Percentiles rank a stretch among this genome's conserved stretches.
These are phyloP conservation scores for Metahyphopichia silvanorum DNA, from an alignment of 805 yeast genomes.

Conservation along the genomic window DNA sequence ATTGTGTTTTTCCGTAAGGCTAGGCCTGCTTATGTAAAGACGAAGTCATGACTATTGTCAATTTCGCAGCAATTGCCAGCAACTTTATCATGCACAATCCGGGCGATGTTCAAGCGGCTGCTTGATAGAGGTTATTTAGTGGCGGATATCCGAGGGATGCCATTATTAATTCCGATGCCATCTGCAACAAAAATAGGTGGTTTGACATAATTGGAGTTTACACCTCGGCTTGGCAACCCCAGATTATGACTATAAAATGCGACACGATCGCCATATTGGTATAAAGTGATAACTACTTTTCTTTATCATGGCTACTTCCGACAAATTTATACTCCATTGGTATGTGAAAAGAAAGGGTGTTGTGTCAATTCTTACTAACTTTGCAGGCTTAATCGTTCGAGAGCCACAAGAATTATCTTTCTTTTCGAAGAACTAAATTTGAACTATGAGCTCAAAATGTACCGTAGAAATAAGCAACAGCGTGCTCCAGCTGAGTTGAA, in stretches of 20 bases:
- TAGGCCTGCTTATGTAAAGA: too few relatives aligned
- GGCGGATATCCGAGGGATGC: too few relatives aligned
- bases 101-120: too few relatives aligned
- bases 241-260: not conserved
- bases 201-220: too few relatives aligned
- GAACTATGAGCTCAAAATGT: constrained; percentile 29
- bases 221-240: too few relatives aligned
- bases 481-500: constrained; percentile 33
- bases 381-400: constrained; percentile 27
- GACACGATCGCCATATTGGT: not conserved
- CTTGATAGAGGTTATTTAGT: too few relatives aligned
- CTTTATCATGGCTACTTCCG: constrained; percentile 3
- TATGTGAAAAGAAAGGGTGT: constrained; percentile 8
- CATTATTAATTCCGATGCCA: too few relatives aligned
- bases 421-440: constrained; percentile 33
- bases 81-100: too few relatives aligned
- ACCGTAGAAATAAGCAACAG: constrained; percentile 18
- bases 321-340: constrained; percentile 21
- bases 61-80: too few relatives aligned
- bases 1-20: too few relatives aligned
- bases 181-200: too few relatives aligned
- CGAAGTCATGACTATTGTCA: too few relatives aligned
- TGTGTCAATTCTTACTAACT: not conserved
- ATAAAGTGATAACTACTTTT: not conserved
- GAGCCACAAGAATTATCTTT: constrained; percentile 38